Evolutionary conservation across 805 yeast species (phyloP).

Genomic region (Spencermartinsiella europaea): DNA sequence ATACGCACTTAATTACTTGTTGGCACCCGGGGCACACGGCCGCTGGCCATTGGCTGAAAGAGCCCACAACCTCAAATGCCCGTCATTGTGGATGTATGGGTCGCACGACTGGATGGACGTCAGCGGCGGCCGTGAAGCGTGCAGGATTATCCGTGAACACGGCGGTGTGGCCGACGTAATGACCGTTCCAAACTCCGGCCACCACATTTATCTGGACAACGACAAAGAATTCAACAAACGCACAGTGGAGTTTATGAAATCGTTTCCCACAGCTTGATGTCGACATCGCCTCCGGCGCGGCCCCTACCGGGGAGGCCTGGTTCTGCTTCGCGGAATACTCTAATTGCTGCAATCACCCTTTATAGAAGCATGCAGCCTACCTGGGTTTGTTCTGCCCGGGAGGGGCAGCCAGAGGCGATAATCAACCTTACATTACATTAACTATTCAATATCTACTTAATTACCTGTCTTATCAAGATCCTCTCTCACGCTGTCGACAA

Average conservation of each 20-base stretch:
- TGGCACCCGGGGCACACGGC: conserved; percentile 91
- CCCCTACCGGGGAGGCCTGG: no score
- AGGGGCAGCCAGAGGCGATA: no score
- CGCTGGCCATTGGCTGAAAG: conserved; percentile 61
- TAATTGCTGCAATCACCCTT: no score
- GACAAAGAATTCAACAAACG: conserved; percentile 42
- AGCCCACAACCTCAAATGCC: conserved; percentile 49
- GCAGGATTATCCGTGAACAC: conserved; percentile 19
- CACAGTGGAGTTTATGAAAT: conserved; percentile 14
- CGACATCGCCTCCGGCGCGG: no score
- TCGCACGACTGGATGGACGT: conserved; percentile 65
- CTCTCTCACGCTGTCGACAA: conserved; percentile 60
- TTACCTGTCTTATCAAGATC: conserved; percentile 63
- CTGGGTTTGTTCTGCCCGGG: no score
- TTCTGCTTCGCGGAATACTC: no score
- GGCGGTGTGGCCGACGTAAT: conserved; percentile 29
- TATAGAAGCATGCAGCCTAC: no score
- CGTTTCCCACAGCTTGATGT: background rate
- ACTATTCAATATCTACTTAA: no score
- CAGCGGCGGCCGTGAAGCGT: conserved; percentile 36
- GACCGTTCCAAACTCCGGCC: conserved; percentile 56
- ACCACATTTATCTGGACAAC: conserved; percentile 68
- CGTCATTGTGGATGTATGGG: conserved; percentile 83
- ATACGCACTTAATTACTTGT: conserved; percentile 74
- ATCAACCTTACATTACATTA: no score